Base-by-base conservation (phyloP, 768 basidiomycete genomes). In the Mycena kentingensis region DNA sequence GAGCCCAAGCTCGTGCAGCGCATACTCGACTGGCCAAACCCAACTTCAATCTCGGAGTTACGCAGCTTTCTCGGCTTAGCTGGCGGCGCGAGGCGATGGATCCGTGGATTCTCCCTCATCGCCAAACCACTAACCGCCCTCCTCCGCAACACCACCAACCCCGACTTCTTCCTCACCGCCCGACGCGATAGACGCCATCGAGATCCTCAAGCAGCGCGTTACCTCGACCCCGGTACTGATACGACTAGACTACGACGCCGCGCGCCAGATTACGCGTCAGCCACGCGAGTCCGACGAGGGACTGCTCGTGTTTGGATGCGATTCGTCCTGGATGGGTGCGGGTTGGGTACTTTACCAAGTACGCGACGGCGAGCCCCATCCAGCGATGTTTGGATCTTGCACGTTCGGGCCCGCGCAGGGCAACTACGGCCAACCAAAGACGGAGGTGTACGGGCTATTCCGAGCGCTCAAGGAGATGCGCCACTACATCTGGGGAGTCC, bases 381-480 rank as follows among this genome's bases (percentile, higher is more conserved):
- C 65, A 0, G 60, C 67, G 0, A 34, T 66, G 0, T 75, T 58
- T 54, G 68, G 72, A 0, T 73, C 69, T 0, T 65, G 68, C 47
- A 71, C 71, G 0, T 73, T 64, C 57, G 75, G 67, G 29, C 55
- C 68, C 0, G 46, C 50, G 0, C 68, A 74, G 53, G 52, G 61
- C 1, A 49, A 62, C 3, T 77, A 74, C 48, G 70, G 69, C 0
- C 72, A 74, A 51, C 62, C 72, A 0, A 75, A 76, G 48, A 46
- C 69, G 0, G 71, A 76, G 51, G 61, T 76, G 0, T 77, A 72
- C 44, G 71, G 74, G 0, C 41, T 75, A 0, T 75, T 65, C 39
- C 43, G 69, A 0, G 66, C 69, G 1, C 31, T 76, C 19, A 66
- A 65, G 29, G 64, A 63, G 2, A 38, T 70, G 0, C 57, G 66